Percentiles rank a stretch among this genome's conserved stretches.
phyloP scores from a whole-genome alignment of 441 rosid genomes.

The Bocquillonia castaneifolia region DNA sequence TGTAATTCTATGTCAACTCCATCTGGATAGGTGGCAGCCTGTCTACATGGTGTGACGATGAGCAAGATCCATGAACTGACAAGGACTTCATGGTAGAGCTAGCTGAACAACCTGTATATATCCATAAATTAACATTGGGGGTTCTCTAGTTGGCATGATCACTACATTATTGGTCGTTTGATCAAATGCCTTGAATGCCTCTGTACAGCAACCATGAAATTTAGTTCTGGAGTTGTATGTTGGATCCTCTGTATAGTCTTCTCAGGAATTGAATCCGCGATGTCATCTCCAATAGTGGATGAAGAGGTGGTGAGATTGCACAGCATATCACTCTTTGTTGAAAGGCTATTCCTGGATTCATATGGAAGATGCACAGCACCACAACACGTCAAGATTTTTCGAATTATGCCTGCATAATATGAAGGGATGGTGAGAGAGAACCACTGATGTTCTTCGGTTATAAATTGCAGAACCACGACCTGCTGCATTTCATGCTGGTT shows the following conservation, averaged over 20 bases:
- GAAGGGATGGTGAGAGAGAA: neutral
- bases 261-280: constrained; percentile 6
- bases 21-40: neutral
- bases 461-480: neutral
- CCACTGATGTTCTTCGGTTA: no score
- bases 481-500: neutral
- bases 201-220: constrained; percentile 15
- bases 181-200: neutral
- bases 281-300: neutral
- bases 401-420: neutral
- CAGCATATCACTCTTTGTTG: neutral
- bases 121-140: constrained; percentile 15
- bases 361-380: neutral
- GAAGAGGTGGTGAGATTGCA: neutral
- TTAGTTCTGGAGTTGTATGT: neutral
- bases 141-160: neutral
- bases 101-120: constrained; percentile 16
- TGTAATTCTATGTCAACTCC: neutral
- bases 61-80: constrained; percentile 2
- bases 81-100: neutral
- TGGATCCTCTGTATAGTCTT: constrained; percentile 2
- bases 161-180: neutral
- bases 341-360: neutral
- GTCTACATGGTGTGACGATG: neutral
- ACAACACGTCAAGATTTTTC: neutral